Evolutionary conservation across 2,329 filamentous ascomycete species (phyloP).

Genomic region (Didymella segeticola): DNA sequence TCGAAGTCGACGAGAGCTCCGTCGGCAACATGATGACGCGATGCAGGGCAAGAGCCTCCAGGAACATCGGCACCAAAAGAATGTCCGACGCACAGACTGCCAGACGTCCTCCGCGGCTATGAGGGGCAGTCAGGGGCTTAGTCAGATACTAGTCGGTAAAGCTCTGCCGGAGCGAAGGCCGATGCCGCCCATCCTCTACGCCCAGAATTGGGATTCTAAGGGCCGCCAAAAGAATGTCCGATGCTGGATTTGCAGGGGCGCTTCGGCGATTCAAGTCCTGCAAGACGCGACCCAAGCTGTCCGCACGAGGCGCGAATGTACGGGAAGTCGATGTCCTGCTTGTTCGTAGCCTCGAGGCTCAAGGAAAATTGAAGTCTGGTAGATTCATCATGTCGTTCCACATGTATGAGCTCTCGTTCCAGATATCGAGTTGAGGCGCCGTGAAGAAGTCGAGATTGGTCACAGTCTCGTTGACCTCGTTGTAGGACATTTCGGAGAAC

Average conservation of each 20-base stretch:
- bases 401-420: conserved; percentile 54
- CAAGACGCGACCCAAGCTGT: background rate
- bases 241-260: background rate
- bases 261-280: conserved; percentile 1
- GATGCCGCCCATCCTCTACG: background rate
- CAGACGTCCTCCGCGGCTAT: conserved; percentile 1
- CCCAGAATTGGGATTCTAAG: background rate
- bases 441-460: conserved; percentile 69
- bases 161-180: background rate
- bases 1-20: conserved; percentile 4
- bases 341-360: background rate
- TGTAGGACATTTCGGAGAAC: conserved; percentile 73
- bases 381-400: conserved; percentile 47
- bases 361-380: conserved; percentile 41
- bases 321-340: background rate
- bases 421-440: conserved; percentile 61
- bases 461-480: conserved; percentile 71
- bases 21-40: conserved; percentile 12
- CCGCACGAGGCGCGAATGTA: background rate
- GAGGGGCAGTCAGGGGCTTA: conserved; percentile 15
- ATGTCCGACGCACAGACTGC: conserved; percentile 9
- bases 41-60: conserved; percentile 7
- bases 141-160: conserved; percentile 10
- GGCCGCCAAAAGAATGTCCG: conserved; percentile 9
- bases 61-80: conserved; percentile 13